Base-by-base conservation (phyloP, 2,329 filamentous ascomycete species). In the Fragosphaeria purpurea region DNA sequence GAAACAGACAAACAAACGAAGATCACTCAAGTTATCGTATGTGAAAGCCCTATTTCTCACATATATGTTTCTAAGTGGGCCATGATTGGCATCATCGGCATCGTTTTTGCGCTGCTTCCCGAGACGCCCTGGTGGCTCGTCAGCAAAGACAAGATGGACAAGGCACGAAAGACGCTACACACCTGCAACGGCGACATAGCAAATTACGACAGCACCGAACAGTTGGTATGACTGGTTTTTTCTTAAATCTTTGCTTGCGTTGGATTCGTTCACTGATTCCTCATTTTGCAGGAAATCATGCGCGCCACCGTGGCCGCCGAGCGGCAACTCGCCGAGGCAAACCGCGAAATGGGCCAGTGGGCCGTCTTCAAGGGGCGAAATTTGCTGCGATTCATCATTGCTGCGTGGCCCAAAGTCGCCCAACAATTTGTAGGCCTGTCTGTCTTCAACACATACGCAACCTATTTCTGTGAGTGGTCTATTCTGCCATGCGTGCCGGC, bases 71-170 rank as follows among this genome's bases (percentile, higher is more conserved):
- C 32, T 5, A 4, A 72, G 62, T 71, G 69, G 69, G 64, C 65
- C 8, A 68, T 69, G 64, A 58, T 72, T 40, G 68, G 66, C 1
- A 33, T 61, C 10, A 69, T 67, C 53, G 51, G 52, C 1, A 48
- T 65, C 33, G 66, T 70, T 34, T 69, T 67, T 50, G 32, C 61
- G 5, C 39, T 67, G 12, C 51, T 70, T 7, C 66, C 66, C 8
- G 66, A 67, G 52, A 64, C 64, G 1, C 68, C 69, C 1, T 67
- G 65, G 61, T 70, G 65, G 64, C 61, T 67, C 3, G 60, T 58
- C 7, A 60, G 59, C 51, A 60, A 63, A 44, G 64, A 61, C 13
- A 63, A 62, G 44, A 47, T 60, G 11, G 61, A 65, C 7, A 54
- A 63, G 32, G 65, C 65, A 3, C 54, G 56, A 34, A 63, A 63